phyloP scores from a whole-genome alignment of 73 alveolate species.

The Paramecium biaurelia region DNA sequence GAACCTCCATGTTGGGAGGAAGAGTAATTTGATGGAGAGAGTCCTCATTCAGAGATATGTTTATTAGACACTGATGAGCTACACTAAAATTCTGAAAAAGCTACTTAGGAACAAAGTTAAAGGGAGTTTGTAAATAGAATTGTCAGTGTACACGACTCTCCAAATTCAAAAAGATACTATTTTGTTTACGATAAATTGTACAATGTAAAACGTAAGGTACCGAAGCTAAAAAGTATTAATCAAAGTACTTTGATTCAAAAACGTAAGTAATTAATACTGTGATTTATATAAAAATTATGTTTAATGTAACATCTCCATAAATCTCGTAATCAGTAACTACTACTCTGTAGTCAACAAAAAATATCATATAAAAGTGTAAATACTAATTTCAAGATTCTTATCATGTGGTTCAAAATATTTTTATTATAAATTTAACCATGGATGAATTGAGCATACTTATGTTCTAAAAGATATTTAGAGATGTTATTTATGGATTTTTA shows the following conservation, averaged over 20 bases:
- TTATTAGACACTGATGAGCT: constrained; percentile 16
- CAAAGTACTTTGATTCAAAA: not conserved
- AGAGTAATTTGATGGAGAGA: not conserved
- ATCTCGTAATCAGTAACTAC: not conserved
- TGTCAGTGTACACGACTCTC: not conserved
- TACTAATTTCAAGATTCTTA: not conserved
- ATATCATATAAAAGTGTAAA: not conserved
- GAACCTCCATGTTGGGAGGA: not conserved
- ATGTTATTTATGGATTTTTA: not conserved
- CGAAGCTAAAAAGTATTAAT: not conserved
- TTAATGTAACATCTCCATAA: not conserved
- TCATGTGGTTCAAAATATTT: not conserved
- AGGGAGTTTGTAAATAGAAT: not conserved
- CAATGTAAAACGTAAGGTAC: not conserved
- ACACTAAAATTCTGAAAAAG: not conserved
- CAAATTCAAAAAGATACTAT: not conserved
- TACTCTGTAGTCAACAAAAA: not conserved
- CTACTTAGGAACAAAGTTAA: not conserved
- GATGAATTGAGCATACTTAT: not conserved
- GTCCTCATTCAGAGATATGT: not conserved
- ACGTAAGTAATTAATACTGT: not conserved
- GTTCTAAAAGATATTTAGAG: not conserved
- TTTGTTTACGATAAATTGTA: not conserved
- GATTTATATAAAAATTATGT: not conserved
- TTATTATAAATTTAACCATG: not conserved